Evolutionary conservation across 2,329 filamentous ascomycete genomes (phyloP).

Genomic region (Xylaria sp.): DNA sequence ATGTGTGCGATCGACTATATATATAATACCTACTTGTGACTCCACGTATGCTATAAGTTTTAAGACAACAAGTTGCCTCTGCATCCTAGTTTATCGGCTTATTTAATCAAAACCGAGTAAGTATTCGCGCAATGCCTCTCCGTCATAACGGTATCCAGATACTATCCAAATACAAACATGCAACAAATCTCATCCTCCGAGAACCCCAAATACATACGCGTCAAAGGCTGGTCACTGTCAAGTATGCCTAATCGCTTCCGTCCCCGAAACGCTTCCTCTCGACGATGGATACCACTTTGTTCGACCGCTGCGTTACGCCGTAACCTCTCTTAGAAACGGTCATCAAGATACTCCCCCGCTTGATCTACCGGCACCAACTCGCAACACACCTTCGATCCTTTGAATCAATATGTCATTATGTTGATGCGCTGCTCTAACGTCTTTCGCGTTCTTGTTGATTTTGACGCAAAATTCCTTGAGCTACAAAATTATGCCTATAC

Average conservation of each 20-base stretch:
- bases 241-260: background rate
- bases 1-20: background rate
- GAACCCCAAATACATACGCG: background rate
- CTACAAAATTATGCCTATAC: background rate
- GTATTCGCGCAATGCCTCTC: background rate
- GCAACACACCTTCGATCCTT: background rate
- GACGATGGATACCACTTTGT: background rate
- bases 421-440: background rate
- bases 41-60: background rate
- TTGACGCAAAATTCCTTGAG: background rate
- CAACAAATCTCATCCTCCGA: background rate
- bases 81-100: background rate
- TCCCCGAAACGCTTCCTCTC: background rate
- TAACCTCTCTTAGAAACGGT: background rate
- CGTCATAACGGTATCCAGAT: too few relatives aligned
- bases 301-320: background rate
- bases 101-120: too few relatives aligned
- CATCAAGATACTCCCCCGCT: background rate
- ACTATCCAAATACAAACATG: too few relatives aligned
- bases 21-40: too few relatives aligned
- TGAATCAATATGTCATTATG: background rate
- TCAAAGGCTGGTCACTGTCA: background rate
- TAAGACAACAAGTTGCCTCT: background rate
- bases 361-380: background rate
- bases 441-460: background rate